These are phyloP conservation scores for Pythium guiyangense DNA, from an alignment of 352 stramenopile species.

Conservation along the genomic window DNA sequence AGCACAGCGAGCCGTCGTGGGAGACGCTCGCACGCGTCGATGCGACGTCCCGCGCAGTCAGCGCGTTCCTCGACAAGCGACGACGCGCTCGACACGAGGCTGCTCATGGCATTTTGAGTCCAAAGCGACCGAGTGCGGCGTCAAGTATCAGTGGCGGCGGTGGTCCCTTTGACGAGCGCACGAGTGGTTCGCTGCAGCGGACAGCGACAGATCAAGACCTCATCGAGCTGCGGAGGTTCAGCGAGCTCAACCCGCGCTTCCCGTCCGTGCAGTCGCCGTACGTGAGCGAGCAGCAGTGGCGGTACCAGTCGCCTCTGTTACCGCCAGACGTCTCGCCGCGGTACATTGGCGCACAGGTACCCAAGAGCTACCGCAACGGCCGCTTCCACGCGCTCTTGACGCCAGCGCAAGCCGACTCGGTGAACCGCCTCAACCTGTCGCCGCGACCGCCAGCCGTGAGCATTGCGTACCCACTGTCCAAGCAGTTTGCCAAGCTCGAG, in stretches of 20 bases:
- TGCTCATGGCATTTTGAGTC: background rate
- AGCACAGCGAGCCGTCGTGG: conserved; percentile 32
- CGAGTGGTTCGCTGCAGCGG: no score
- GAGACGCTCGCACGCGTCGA: conserved; percentile 28
- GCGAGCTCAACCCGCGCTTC: conserved; percentile 60
- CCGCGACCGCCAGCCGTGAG: conserved; percentile 14
- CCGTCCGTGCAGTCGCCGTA: conserved; percentile 47
- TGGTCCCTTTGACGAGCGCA: background rate
- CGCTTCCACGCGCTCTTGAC: conserved; percentile 46
- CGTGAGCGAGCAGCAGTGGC: conserved; percentile 44
- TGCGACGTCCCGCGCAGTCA: conserved; percentile 20
- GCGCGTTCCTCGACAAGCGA: conserved; percentile 1
- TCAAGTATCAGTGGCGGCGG: background rate
- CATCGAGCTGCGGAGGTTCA: conserved; percentile 21
- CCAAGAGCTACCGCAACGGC: conserved; percentile 52
- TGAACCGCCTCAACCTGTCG: conserved; percentile 42
- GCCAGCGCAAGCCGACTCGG: conserved; percentile 36
- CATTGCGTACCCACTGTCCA: conserved; percentile 21
- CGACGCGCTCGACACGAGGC: background rate
- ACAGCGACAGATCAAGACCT: background rate
- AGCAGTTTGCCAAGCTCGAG: conserved; percentile 10
- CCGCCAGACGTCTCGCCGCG: conserved; percentile 44
- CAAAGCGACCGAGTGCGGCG: background rate
- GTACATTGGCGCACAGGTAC: conserved; percentile 43
- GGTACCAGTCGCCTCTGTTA: conserved; percentile 38